These are phyloP conservation scores for Podila epigama DNA, from an alignment of 192 early-diverging fungal genomes.

Conservation along the genomic window DNA sequence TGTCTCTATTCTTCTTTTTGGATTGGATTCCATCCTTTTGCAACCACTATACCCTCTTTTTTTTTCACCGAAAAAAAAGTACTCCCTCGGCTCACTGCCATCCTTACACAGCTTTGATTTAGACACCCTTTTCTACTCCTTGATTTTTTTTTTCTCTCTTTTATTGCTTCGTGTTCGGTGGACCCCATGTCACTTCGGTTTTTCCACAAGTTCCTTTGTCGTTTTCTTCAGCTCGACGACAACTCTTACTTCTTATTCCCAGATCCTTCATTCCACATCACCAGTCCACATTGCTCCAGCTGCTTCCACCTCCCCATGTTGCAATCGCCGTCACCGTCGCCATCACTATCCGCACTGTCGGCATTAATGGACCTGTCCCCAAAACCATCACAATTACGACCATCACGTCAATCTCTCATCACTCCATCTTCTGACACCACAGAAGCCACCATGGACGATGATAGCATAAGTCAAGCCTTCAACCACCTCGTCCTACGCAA, in stretches of 20 bases:
- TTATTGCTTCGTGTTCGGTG: background rate
- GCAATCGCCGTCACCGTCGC: background rate
- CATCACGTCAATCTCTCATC: background rate
- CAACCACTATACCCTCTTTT: no score
- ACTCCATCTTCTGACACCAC: background rate
- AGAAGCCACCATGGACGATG: background rate
- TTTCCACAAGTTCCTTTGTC: background rate
- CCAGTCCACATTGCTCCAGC: background rate
- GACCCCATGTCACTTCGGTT: background rate
- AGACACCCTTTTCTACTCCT: slow-evolving; percentile 1
- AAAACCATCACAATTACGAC: background rate
- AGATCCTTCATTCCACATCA: background rate
- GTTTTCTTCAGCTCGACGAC: background rate
- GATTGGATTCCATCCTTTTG: no score
- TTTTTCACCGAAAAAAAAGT: no score
- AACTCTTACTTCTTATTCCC: background rate
- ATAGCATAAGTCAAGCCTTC: background rate
- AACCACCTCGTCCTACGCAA: background rate
- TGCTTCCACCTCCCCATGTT: background rate
- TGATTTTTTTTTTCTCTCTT: background rate
- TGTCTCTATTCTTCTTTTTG: no score
- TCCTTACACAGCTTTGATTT: background rate
- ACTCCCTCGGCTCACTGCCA: no score
- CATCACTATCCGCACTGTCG: background rate
- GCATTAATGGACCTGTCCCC: background rate